A percentile compares a stretch with the other conserved stretches of the same genome.
Evolutionary conservation across 257 asterid genomes (phyloP).

Genomic region (Paraleonurus japonicus): DNA sequence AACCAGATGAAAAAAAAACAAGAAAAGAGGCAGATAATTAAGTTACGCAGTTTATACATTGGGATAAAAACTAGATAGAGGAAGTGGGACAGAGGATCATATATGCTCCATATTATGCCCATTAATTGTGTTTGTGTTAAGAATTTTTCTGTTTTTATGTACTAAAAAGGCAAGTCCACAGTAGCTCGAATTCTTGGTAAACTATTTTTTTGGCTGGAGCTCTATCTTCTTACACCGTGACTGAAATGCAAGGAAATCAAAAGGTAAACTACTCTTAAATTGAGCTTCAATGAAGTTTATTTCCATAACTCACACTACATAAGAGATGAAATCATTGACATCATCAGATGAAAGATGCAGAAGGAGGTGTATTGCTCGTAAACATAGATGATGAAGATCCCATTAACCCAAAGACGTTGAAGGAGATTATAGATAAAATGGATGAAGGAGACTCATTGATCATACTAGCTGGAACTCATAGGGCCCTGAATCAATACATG

Average conservation of each 20-base stretch:
- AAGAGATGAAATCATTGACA: conserved; percentile 13
- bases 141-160: neutral
- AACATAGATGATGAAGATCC: conserved; percentile 45
- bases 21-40: neutral
- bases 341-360: conserved; percentile 43
- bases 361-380: conserved; percentile 45
- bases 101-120: neutral
- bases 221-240: conserved; percentile 40
- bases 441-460: conserved; percentile 35
- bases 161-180: conserved; percentile 46
- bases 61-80: neutral
- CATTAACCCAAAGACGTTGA: conserved; percentile 26
- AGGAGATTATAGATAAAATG: conserved; percentile 35
- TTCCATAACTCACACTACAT: conserved; percentile 8
- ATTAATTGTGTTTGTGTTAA: neutral
- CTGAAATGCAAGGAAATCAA: conserved; percentile 43
- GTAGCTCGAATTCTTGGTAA: conserved; percentile 53
- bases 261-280: conserved; percentile 27
- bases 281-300: conserved; percentile 2
- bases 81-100: neutral
- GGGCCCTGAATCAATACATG: conserved; percentile 41
- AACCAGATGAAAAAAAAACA: neutral
- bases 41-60: neutral
- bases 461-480: conserved; percentile 40
- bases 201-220: conserved; percentile 50